phyloP scores from a whole-genome alignment of 331 rosid genomes.

The Telfairia occidentalis region DNA sequence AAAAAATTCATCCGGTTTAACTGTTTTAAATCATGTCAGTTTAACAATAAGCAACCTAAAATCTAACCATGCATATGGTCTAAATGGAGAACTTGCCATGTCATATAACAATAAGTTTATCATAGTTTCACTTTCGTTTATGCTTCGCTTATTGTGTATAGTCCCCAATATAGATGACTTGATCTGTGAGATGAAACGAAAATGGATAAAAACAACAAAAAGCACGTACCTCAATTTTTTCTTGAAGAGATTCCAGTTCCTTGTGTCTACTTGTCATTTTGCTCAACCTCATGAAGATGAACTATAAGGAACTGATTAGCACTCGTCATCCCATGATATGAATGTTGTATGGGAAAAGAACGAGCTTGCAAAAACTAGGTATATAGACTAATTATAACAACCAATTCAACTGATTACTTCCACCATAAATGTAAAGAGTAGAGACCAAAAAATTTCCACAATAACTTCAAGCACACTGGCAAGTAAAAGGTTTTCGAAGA shows the following conservation, averaged over 20 bases:
- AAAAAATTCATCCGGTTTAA: not conserved
- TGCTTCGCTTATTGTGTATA: not conserved
- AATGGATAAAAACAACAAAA: not conserved
- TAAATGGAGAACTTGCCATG: not conserved
- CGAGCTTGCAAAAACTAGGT: constrained; percentile 7
- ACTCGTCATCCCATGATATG: not conserved
- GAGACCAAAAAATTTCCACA: not conserved
- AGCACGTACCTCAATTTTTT: constrained; percentile 40
- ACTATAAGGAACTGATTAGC: constrained; percentile 39
- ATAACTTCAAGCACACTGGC: not conserved
- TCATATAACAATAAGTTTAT: not conserved
- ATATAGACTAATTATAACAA: not conserved
- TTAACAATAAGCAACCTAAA: not conserved
- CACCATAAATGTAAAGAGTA: not conserved
- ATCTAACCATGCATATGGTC: no score
- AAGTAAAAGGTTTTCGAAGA: not conserved
- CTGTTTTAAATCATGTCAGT: not conserved
- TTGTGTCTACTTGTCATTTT: constrained; percentile 25
- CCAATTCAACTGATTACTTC: not conserved
- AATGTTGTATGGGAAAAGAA: constrained; percentile 10
- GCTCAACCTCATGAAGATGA: constrained; percentile 38
- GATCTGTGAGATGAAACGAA: not conserved
- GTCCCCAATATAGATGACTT: not conserved
- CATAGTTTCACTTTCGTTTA: not conserved
- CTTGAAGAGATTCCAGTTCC: constrained; percentile 36